Percentiles rank a stretch among this genome's conserved stretches.
Evolutionary conservation across 495 filamentous ascomycete species (phyloP).

Genomic region (Daldinia grandis): DNA sequence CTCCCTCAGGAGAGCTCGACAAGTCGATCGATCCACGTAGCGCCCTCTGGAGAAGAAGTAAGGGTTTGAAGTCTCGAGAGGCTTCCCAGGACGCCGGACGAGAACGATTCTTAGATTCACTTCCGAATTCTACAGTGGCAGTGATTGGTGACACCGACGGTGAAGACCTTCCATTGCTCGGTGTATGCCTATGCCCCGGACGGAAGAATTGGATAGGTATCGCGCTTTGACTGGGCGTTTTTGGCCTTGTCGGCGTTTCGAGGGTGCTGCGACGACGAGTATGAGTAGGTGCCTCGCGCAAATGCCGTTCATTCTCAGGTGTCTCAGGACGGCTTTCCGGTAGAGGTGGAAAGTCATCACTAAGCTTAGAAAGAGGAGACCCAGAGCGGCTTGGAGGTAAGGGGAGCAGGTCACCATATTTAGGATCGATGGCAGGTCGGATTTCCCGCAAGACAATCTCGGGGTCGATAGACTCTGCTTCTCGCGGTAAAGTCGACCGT

Average conservation of each 20-base stretch:
- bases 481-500: constrained; percentile 41
- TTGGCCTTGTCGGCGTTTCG: constrained; percentile 46
- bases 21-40: constrained; percentile 27
- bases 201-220: constrained; percentile 62
- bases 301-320: constrained; percentile 46
- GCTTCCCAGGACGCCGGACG: constrained; percentile 62
- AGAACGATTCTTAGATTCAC: constrained; percentile 43
- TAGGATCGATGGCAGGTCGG: constrained; percentile 65
- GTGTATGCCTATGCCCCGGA: constrained; percentile 54
- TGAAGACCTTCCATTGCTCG: constrained; percentile 48
- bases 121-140: constrained; percentile 39
- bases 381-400: constrained; percentile 61
- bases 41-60: constrained; percentile 57
- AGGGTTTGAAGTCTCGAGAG: constrained; percentile 57
- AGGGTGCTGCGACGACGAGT: constrained; percentile 48
- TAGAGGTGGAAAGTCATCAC: constrained; percentile 53
- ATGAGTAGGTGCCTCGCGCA: constrained; percentile 44
- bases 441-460: constrained; percentile 60
- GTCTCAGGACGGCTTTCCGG: constrained; percentile 62
- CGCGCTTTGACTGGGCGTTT: constrained; percentile 61
- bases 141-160: constrained; percentile 51
- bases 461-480: constrained; percentile 55
- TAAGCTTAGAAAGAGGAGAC: constrained; percentile 49
- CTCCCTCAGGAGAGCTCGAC: constrained; percentile 35
- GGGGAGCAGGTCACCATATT: constrained; percentile 63